These are phyloP conservation scores for Metarhizium brunneum DNA, from an alignment of 2,329 filamentous ascomycete species.

Conservation along the genomic window DNA sequence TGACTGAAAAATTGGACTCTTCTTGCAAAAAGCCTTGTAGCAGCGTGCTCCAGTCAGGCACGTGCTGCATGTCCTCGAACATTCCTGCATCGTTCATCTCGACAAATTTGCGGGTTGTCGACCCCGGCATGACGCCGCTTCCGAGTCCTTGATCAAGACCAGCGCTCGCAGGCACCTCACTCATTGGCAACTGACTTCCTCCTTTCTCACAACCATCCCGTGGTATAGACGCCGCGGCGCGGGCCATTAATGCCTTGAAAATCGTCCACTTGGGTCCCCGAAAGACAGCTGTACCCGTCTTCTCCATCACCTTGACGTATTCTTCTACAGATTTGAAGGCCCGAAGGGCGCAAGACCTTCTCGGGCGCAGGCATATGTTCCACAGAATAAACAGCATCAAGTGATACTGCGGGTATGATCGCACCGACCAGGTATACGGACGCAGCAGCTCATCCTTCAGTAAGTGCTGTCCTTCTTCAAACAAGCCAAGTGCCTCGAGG, in stretches of 20 bases:
- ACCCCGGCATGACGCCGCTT: not conserved
- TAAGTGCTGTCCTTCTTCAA: constrained; percentile 21
- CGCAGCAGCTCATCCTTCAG: constrained; percentile 27
- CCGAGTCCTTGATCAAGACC: not conserved
- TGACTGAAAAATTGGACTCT: constrained; percentile 12
- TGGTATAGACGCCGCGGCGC: constrained; percentile 15
- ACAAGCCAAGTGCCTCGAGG: constrained; percentile 19
- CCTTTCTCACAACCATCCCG: constrained; percentile 4
- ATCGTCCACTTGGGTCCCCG: constrained; percentile 21
- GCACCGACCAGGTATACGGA: constrained; percentile 26
- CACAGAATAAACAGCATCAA: constrained; percentile 33
- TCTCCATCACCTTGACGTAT: constrained; percentile 6
- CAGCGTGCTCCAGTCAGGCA: constrained; percentile 19
- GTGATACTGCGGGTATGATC: constrained; percentile 33
- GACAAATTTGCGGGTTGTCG: not conserved
- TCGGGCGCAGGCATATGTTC: constrained; percentile 30
- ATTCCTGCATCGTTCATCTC: not conserved
- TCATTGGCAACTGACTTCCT: not conserved
- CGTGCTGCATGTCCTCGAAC: constrained; percentile 7
- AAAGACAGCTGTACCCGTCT: not conserved
- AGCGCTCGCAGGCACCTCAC: not conserved
- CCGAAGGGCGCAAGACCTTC: constrained; percentile 16
- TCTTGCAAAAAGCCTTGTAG: constrained; percentile 21
- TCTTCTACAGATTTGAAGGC: constrained; percentile 19
- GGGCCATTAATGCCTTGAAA: constrained; percentile 19